A percentile compares a stretch with the other conserved stretches of the same genome.
These are phyloP conservation scores for Teratosphaeria zuluensis DNA, from an alignment of 2,329 filamentous ascomycete genomes.

Conservation along the genomic window DNA sequence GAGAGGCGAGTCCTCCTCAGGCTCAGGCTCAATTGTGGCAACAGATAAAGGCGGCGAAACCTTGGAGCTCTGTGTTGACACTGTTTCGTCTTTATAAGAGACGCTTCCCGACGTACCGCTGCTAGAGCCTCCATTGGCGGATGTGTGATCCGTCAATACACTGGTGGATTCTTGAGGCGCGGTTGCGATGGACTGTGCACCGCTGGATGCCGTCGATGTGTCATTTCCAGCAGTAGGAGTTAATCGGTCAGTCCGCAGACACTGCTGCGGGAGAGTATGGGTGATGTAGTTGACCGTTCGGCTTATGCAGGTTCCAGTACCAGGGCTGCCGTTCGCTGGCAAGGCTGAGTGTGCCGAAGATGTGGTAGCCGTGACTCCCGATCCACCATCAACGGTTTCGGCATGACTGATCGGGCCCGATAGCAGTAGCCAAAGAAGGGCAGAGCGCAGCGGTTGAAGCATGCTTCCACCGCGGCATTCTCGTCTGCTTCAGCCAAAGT, in stretches of 20 bases:
- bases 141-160: not conserved
- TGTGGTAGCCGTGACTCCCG: not conserved
- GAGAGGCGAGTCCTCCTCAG: conserved; percentile 55
- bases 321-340: not conserved
- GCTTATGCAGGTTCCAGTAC: conserved; percentile 34
- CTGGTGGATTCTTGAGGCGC: not conserved
- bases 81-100: not conserved
- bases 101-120: not conserved
- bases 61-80: not conserved
- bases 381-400: not conserved
- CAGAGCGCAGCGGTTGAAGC: conserved; percentile 15
- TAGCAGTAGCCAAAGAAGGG: conserved; percentile 11
- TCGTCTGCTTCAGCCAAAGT: not conserved
- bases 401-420: conserved; percentile 6
- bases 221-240: no score
- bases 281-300: conserved; percentile 75
- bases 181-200: not conserved
- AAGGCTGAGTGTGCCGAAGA: not conserved
- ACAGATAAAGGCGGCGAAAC: conserved; percentile 6
- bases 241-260: conserved; percentile 54
- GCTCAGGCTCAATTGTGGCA: conserved; percentile 32
- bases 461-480: conserved; percentile 11
- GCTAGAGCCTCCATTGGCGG: not conserved
- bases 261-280: conserved; percentile 66
- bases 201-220: not conserved